phyloP scores from a whole-genome alignment of 768 basidiomycete species.

The Lactarius psammicola region DNA sequence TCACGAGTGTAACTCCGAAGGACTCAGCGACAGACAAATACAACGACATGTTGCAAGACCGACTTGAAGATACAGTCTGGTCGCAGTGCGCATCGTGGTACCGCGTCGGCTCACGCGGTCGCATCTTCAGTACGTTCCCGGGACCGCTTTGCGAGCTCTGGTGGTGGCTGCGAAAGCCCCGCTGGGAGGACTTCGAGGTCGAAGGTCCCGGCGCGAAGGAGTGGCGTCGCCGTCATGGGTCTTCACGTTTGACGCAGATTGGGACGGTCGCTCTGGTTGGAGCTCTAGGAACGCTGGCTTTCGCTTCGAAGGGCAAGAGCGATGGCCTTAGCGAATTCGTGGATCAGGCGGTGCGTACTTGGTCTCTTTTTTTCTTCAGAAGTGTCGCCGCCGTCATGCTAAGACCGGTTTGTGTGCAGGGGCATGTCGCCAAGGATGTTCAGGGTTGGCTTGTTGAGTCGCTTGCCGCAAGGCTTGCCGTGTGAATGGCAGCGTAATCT shows the following conservation, averaged over 20 bases:
- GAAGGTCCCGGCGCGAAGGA: constrained; percentile 9
- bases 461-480: too few relatives aligned
- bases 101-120: constrained; percentile 15
- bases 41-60: constrained; percentile 20
- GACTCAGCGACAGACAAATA: constrained; percentile 22
- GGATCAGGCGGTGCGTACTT: constrained; percentile 1
- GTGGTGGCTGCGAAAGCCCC: constrained; percentile 20
- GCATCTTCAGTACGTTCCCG: constrained; percentile 20
- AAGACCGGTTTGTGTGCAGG: not conserved
- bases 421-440: not conserved
- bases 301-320: not conserved
- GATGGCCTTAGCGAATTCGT: not conserved
- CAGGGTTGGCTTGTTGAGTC: not conserved
- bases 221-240: constrained; percentile 15
- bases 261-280: not conserved
- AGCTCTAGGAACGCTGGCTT: not conserved
- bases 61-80: constrained; percentile 19
- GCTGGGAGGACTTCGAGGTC: constrained; percentile 21
- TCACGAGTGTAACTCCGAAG: constrained; percentile 16
- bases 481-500: not conserved
- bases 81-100: constrained; percentile 26
- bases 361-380: too few relatives aligned
- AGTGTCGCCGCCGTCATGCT: not conserved
- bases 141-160: constrained; percentile 20
- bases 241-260: not conserved